Percentiles rank a stretch among this genome's conserved stretches.
Evolutionary conservation across 1,284 basidiomycete species (phyloP).

Genomic region (Tylopilus sp.): DNA sequence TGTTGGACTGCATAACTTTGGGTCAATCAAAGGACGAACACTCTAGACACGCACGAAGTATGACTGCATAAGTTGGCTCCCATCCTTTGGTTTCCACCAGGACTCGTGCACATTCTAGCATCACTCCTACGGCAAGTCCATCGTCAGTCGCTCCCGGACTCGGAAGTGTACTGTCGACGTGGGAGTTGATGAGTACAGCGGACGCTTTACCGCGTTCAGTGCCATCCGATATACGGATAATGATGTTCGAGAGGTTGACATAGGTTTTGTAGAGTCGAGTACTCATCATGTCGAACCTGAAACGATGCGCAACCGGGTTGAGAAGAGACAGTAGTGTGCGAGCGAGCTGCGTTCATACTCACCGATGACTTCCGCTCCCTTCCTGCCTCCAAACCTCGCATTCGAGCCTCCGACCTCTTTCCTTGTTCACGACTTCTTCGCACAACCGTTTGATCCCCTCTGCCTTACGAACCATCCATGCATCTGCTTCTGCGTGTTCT

Average conservation of each 20-base stretch:
- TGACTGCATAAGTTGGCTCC: slow-evolving; percentile 75
- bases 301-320: neutral
- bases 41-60: slow-evolving; percentile 65
- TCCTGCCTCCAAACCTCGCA: slow-evolving; percentile 88
- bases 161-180: slow-evolving; percentile 82
- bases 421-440: slow-evolving; percentile 45
- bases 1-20: slow-evolving; percentile 28
- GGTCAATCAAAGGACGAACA: neutral
- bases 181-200: slow-evolving; percentile 85
- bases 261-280: slow-evolving; percentile 91
- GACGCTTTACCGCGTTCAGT: slow-evolving; percentile 71
- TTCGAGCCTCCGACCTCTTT: slow-evolving; percentile 59
- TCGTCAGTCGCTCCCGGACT: slow-evolving; percentile 89
- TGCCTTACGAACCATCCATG: slow-evolving; percentile 75
- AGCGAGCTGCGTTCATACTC: slow-evolving; percentile 26
- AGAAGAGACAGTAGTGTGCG: slow-evolving; percentile 3
- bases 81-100: slow-evolving; percentile 70
- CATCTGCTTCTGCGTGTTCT: slow-evolving; percentile 84
- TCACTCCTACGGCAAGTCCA: slow-evolving; percentile 82
- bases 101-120: slow-evolving; percentile 87
- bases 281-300: slow-evolving; percentile 81
- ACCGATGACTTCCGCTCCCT: slow-evolving; percentile 83
- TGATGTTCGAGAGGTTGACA: slow-evolving; percentile 81
- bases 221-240: slow-evolving; percentile 85
- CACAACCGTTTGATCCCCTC: slow-evolving; percentile 59